phyloP scores from a whole-genome alignment of 768 basidiomycete species.

The Rhizopogon roseolus region DNA sequence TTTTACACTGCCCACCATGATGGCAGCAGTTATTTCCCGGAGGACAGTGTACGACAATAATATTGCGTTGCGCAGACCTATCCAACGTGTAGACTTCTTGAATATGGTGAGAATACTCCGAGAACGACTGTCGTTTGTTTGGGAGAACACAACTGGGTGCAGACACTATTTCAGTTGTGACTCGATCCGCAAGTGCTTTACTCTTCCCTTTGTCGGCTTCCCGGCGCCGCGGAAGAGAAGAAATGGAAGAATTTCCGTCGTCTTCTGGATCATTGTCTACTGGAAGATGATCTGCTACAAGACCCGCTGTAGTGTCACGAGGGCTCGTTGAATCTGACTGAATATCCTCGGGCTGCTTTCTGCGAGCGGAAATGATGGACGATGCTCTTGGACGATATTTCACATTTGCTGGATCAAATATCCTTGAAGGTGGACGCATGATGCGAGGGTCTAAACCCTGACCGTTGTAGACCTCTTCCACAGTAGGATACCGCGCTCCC shows the following conservation, averaged over 20 bases:
- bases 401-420: conserved; percentile 22
- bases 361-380: not conserved
- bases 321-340: not conserved
- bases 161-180: not conserved
- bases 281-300: not conserved
- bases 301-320: not conserved
- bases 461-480: conserved; percentile 12
- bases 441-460: conserved; percentile 18
- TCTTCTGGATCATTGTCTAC: not conserved
- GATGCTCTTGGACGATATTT: conserved; percentile 15
- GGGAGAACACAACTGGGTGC: not conserved
- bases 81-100: not conserved
- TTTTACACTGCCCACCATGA: not conserved
- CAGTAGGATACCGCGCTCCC: conserved; percentile 17
- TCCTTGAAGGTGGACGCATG: conserved; percentile 20
- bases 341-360: not conserved
- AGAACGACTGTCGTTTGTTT: not conserved
- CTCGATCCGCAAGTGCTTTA: not conserved
- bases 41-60: not conserved
- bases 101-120: not conserved
- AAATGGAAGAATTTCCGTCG: not conserved
- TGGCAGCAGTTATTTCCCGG: not conserved
- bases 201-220: not conserved
- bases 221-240: not conserved
- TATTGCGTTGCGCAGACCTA: not conserved